Evolutionary conservation across 768 basidiomycete species (phyloP), one percentile per base, ranked within the genome.

Genomic region (Termitomyces sp.): DNA sequence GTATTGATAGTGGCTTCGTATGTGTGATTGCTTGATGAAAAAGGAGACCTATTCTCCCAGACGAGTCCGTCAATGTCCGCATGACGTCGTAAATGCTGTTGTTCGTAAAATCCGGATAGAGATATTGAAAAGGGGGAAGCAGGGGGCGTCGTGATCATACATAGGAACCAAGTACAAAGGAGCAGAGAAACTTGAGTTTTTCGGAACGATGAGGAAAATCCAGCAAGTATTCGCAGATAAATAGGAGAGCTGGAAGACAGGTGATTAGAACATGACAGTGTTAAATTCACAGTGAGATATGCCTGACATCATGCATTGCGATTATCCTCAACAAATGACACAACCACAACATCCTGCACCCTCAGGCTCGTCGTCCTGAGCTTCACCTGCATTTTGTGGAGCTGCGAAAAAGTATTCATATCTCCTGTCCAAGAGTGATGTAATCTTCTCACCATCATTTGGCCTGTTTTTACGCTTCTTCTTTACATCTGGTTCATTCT

Each of bases 401-500:
- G 4, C 44, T 47, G 20, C 26, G 1, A 32, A 27, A 43, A n/a
- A 13, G 14, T 20, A 20, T 48, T 41, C 37, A 5, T 5, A n/a
- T 12, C 18, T 6, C 24, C 26, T 18, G 37, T 37, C 36, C 7
- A 39, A 16, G 18, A 47, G 22, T 9, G 13, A 48, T 27, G 18
- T 24, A 31, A 29, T 37, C n/a, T 47, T 58, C 71, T 66, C 46
- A 73, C 74, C 69, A 61, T 70, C 68, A 16, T 43, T 47, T 22
- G 58, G 63, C 36, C 67, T 67, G 34, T 53, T 58, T 42, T 70
- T 66, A 49, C 74, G 77, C 68, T 84, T 86, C 71, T 89, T 88
- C 72, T 81, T 83, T 39, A 78, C 66, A 3, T 75, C 67, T 14
- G 77, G 80, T 26, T 85, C 79, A 14, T 75, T 69, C 2, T 79